phyloP scores from a whole-genome alignment of 495 filamentous ascomycete species.

The Podospora tetraspora region DNA sequence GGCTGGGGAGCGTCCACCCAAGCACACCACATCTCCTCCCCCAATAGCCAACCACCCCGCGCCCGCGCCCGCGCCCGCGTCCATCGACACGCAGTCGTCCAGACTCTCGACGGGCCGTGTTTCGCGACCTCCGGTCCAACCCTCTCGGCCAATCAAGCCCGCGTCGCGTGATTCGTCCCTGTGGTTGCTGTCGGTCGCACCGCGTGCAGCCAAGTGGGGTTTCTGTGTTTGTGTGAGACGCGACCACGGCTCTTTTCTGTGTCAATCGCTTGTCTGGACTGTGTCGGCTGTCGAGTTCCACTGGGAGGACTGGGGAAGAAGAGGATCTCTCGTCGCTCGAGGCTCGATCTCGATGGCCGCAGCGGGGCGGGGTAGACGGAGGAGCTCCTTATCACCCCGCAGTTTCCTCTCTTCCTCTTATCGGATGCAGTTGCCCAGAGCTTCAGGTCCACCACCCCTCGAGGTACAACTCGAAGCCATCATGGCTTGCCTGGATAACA shows the following conservation, averaged over 20 bases:
- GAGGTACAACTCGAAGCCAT: neutral
- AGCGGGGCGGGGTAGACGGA: neutral
- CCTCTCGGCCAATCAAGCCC: neutral
- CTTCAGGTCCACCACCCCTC: neutral
- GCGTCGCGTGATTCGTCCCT: neutral
- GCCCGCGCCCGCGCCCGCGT: neutral
- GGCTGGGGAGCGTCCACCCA: constrained; percentile 35
- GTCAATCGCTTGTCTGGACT: neutral
- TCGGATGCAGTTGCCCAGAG: neutral
- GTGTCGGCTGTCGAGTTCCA: neutral
- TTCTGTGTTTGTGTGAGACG: neutral
- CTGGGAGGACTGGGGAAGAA: neutral
- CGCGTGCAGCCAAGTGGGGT: neutral
- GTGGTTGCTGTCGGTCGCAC: neutral
- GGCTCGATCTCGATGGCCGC: neutral
- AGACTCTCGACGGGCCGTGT: neutral
- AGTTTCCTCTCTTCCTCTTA: neutral
- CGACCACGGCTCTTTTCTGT: neutral
- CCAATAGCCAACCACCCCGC: constrained; percentile 21
- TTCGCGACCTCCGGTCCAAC: neutral
- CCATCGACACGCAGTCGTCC: too few species aligned
- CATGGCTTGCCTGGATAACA: neutral
- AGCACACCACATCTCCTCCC: constrained; percentile 1
- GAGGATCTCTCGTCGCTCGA: neutral
- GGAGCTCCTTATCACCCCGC: constrained; percentile 15